Evolutionary conservation across 768 basidiomycete genomes (phyloP).

Genomic region (Boletus rubescentipes): DNA sequence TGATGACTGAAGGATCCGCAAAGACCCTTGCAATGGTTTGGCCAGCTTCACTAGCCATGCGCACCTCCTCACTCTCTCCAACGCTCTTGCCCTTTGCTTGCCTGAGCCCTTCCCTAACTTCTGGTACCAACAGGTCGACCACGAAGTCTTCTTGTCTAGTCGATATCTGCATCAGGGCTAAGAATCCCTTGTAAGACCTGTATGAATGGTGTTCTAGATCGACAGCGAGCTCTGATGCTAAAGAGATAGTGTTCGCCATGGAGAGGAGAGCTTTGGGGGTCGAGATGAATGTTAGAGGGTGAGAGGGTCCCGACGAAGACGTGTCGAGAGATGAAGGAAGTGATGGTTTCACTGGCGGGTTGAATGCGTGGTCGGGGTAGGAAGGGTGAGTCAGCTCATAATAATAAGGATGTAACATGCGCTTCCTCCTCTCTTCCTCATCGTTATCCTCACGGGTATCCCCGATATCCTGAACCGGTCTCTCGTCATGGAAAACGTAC

Average conservation of each 20-base stretch:
- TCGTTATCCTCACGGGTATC: slow-evolving; percentile 13
- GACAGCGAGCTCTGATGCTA: slow-evolving; percentile 78
- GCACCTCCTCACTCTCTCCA: slow-evolving; percentile 11
- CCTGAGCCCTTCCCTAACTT: slow-evolving; percentile 69
- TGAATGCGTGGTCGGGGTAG: slow-evolving; percentile 71
- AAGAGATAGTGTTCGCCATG: slow-evolving; percentile 69
- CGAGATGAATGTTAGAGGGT: slow-evolving; percentile 68
- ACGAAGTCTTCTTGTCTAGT: slow-evolving; percentile 84
- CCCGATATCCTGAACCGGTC: slow-evolving; percentile 20
- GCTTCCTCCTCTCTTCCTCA: slow-evolving; percentile 23
- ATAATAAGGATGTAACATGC: slow-evolving; percentile 71
- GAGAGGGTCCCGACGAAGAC: slow-evolving; percentile 29
- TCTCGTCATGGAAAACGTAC: slow-evolving; percentile 43
- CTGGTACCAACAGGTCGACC: slow-evolving; percentile 67
- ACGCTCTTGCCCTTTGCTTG: slow-evolving; percentile 48
- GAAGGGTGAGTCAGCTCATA: slow-evolving; percentile 77
- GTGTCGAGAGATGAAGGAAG: slow-evolving; percentile 59
- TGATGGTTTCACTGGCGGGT: slow-evolving; percentile 45
- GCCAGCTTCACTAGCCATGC: slow-evolving; percentile 25
- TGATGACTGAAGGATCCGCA: slow-evolving; percentile 79
- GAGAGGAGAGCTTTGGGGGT: slow-evolving; percentile 51
- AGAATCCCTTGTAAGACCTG: slow-evolving; percentile 80
- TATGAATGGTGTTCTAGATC: slow-evolving; percentile 95
- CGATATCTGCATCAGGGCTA: slow-evolving; percentile 92
- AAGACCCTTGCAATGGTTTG: slow-evolving; percentile 58